These are phyloP conservation scores for bread wheat (Triticum aestivum) DNA, from an alignment of 176 grass and related monocot species.

Conservation along the genomic window DNA sequence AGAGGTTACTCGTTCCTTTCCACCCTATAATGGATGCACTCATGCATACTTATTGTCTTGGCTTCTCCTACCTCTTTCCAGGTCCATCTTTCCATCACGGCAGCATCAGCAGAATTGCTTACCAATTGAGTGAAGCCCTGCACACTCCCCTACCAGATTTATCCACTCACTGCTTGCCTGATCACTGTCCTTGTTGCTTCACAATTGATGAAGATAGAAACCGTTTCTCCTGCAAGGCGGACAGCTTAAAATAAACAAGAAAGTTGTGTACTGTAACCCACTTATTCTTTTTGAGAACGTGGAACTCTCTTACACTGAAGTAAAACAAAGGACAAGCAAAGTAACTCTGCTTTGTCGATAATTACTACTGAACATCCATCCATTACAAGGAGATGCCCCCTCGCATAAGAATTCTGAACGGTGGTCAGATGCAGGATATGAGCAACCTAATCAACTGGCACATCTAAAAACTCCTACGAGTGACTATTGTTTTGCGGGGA, in stretches of 20 bases:
- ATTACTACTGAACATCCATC: neutral
- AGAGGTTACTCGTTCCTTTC: neutral
- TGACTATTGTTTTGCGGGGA: neutral
- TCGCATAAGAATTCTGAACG: neutral
- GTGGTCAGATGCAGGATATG: neutral
- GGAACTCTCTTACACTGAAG: neutral
- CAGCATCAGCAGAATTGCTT: neutral
- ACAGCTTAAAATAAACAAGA: neutral
- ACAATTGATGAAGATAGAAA: neutral
- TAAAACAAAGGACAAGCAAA: neutral
- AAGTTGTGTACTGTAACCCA: neutral
- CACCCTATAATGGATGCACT: neutral
- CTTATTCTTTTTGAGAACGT: neutral
- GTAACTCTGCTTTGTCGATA: neutral
- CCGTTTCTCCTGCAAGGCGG: conserved; percentile 8
- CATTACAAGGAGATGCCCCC: neutral
- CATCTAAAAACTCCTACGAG: neutral
- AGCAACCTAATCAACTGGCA: neutral
- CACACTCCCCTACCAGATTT: neutral
- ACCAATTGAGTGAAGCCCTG: neutral
- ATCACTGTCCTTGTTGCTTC: neutral
- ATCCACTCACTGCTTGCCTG: neutral
- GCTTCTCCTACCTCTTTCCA: neutral
- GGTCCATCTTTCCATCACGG: neutral
- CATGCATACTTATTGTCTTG: neutral